These are phyloP conservation scores for Murraya paniculata DNA, from an alignment of 345 rosid genomes.

Conservation along the genomic window DNA sequence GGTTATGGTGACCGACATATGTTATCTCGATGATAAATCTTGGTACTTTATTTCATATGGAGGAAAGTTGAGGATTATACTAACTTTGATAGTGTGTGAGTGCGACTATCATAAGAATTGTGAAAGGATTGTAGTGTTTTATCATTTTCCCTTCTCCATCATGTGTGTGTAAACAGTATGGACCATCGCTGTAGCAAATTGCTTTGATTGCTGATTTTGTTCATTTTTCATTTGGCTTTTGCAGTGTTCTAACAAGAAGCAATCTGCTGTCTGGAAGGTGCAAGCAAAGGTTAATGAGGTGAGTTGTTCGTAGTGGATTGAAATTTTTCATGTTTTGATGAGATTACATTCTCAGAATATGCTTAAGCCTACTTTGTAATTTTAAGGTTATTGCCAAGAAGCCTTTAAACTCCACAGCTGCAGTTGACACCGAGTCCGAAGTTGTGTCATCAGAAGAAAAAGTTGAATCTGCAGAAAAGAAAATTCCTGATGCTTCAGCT, in stretches of 20 bases:
- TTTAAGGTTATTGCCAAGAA: constrained; percentile 46
- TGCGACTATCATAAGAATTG: neutral
- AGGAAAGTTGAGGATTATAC: neutral
- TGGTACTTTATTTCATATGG: neutral
- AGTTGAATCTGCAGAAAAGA: constrained; percentile 29
- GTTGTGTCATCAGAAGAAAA: constrained; percentile 35
- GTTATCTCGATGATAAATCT: neutral
- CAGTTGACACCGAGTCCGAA: constrained; percentile 23
- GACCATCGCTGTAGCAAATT: neutral
- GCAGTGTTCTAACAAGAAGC: constrained; percentile 47
- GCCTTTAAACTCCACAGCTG: constrained; percentile 49
- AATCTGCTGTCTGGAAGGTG: constrained; percentile 33
- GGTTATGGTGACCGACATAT: neutral
- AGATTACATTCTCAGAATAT: neutral
- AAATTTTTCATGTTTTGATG: neutral
- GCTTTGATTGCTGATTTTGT: constrained; percentile 1
- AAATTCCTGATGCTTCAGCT: constrained; percentile 49
- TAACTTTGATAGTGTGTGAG: too few species aligned
- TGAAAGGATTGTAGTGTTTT: neutral
- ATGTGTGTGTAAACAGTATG: neutral
- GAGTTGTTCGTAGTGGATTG: constrained; percentile 12
- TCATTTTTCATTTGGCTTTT: neutral
- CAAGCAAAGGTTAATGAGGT: constrained; percentile 69
- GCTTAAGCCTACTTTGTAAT: constrained; percentile 7
- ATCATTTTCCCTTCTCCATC: neutral